phyloP scores from a whole-genome alignment of 768 basidiomycete genomes.

The Auricularia cornea region DNA sequence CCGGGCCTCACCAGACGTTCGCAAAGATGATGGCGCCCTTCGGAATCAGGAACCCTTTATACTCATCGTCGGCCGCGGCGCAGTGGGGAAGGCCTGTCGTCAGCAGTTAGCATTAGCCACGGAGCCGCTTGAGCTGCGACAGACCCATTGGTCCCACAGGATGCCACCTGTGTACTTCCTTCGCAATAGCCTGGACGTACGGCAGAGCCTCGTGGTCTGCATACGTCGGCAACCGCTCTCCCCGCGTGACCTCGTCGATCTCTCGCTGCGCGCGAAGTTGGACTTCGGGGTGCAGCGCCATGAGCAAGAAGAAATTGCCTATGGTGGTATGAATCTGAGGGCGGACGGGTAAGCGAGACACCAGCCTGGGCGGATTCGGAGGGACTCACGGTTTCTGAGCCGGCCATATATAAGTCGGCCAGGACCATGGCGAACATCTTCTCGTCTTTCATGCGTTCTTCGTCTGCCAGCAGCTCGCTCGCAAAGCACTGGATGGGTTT shows the following conservation, averaged over 20 bases:
- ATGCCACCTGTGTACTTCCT: conserved; percentile 19
- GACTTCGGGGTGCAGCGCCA: conserved; percentile 14
- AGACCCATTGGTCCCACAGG: conserved; percentile 5
- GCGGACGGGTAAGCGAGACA: background rate
- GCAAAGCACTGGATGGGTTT: background rate
- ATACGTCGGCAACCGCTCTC: conserved; percentile 17
- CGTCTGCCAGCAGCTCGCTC: background rate
- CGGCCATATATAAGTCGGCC: background rate
- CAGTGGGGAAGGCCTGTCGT: conserved; percentile 1
- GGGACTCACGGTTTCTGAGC: background rate
- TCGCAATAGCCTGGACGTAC: conserved; percentile 15
- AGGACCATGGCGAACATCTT: background rate
- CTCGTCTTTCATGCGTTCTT: background rate
- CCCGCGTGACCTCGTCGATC: conserved; percentile 12
- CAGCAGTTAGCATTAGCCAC: background rate
- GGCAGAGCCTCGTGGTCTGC: conserved; percentile 16
- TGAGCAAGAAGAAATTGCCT: conserved; percentile 48
- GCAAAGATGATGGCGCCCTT: conserved; percentile 13
- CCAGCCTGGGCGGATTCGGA: background rate
- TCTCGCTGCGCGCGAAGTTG: conserved; percentile 18
- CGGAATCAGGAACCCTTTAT: conserved; percentile 14
- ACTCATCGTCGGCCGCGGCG: conserved; percentile 10
- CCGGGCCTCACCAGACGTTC: conserved; percentile 16
- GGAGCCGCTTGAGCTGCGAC: background rate
- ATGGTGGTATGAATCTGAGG: conserved; percentile 24